A percentile compares a stretch with the other conserved stretches of the same genome.
phyloP scores from a whole-genome alignment of 805 yeast genomes.

The Ogataea methanolica region DNA sequence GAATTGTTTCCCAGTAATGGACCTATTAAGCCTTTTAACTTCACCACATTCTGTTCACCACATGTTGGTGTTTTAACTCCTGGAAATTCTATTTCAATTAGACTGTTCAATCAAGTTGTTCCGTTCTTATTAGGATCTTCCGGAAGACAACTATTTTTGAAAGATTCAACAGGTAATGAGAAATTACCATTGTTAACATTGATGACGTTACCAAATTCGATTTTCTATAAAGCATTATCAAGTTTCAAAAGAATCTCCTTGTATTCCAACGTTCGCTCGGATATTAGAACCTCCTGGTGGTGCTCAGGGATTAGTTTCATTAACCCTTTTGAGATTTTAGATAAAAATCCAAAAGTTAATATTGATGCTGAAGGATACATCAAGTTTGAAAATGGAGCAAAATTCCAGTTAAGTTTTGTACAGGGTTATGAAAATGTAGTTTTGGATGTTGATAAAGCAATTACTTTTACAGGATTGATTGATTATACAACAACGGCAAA shows the following conservation, averaged over 20 bases:
- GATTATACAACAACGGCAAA: slow-evolving; percentile 6
- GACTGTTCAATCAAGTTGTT: slow-evolving; percentile 56
- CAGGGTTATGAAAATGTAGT: slow-evolving; percentile 53
- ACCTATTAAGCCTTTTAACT: slow-evolving; percentile 49
- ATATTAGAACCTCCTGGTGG: slow-evolving; percentile 79
- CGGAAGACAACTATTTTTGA: slow-evolving; percentile 69
- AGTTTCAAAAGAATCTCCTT: slow-evolving; percentile 49
- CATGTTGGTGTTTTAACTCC: slow-evolving; percentile 66
- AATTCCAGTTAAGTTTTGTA: slow-evolving; percentile 40
- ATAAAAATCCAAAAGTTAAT: slow-evolving; percentile 27
- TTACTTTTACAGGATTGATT: slow-evolving; percentile 27
- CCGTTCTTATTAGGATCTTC: slow-evolving; percentile 66
- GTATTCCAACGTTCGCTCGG: slow-evolving; percentile 76
- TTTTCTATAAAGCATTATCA: slow-evolving; percentile 53
- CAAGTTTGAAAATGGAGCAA: slow-evolving; percentile 32
- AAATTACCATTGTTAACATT: slow-evolving; percentile 50
- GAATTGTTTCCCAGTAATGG: no score
- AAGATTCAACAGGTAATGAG: slow-evolving; percentile 31
- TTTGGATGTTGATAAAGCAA: slow-evolving; percentile 45
- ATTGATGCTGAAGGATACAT: slow-evolving; percentile 41
- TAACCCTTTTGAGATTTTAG: slow-evolving; percentile 52
- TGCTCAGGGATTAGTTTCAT: slow-evolving; percentile 64
- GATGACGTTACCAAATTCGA: slow-evolving; percentile 61
- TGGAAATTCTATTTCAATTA: slow-evolving; percentile 44
- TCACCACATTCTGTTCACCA: slow-evolving; percentile 64